Conservation (phyloP, 2,329 filamentous ascomycete genomes). For the Talaromyces sp. region DNA sequence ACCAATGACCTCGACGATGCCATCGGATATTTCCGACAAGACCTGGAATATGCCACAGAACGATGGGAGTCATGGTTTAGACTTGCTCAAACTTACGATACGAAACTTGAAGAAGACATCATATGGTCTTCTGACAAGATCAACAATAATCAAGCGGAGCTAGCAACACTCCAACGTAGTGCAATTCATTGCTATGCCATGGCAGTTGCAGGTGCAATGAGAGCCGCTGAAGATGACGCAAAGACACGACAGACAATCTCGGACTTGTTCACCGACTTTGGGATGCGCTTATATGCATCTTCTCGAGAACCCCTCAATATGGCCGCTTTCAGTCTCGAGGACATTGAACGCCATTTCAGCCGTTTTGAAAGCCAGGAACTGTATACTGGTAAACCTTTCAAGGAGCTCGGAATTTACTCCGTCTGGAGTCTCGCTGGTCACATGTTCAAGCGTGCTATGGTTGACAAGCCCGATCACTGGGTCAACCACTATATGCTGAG, state of each 20-base stretch:
- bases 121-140: conserved; percentile 89
- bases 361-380: conserved; percentile 51
- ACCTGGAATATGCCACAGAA: conserved; percentile 76
- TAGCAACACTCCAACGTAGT: conserved; percentile 71
- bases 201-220: conserved; percentile 61
- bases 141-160: conserved; percentile 73
- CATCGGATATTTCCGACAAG: conserved; percentile 73
- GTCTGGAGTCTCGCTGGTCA: conserved; percentile 64
- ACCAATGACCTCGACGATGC: conserved; percentile 82
- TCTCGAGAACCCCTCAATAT: conserved; percentile 66
- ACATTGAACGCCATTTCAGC: conserved; percentile 61
- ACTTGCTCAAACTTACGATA: conserved; percentile 81
- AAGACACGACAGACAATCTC: conserved; percentile 58
- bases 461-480: conserved; percentile 61
- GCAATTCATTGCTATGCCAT: conserved; percentile 79
- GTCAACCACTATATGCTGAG: conserved; percentile 66
- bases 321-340: conserved; percentile 62
- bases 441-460: conserved; percentile 59
- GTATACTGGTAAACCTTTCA: conserved; percentile 57
- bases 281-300: conserved; percentile 64
- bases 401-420: conserved; percentile 56
- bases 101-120: conserved; percentile 80
- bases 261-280: conserved; percentile 67
- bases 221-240: conserved; percentile 52
- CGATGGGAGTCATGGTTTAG: conserved; percentile 91